A percentile compares a stretch with the other conserved stretches of the same genome.
Evolutionary conservation across 257 asterid species (phyloP).

Genomic region (Hygrophila difformis): DNA sequence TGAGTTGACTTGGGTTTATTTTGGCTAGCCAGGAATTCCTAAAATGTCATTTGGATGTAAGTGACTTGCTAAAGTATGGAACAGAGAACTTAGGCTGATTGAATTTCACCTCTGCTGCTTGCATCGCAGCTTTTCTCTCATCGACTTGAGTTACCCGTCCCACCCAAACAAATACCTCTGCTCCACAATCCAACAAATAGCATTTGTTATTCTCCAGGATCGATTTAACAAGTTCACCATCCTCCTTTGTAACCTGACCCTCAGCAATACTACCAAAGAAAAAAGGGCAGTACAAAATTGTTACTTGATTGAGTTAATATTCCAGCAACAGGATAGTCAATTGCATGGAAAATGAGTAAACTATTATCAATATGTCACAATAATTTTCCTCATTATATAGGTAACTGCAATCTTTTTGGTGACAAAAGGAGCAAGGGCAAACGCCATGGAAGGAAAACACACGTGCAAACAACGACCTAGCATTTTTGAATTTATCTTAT

Average conservation of each 20-base stretch:
- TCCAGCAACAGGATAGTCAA: neutral
- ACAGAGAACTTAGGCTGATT: conserved; percentile 7
- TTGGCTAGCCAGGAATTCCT: conserved; percentile 82
- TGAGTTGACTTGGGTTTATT: conserved; percentile 85
- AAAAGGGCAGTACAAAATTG: neutral
- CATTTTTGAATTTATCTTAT: too few species aligned
- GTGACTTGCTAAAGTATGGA: conserved; percentile 6
- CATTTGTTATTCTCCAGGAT: conserved; percentile 81
- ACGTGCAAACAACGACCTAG: too few species aligned
- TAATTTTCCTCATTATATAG: too few species aligned
- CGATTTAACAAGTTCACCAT: conserved; percentile 86
- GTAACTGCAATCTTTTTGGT: too few species aligned
- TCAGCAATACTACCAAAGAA: conserved; percentile 49
- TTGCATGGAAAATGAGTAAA: neutral
- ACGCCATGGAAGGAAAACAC: too few species aligned
- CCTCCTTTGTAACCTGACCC: conserved; percentile 57
- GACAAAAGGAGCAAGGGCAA: too few species aligned
- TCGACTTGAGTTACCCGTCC: conserved; percentile 98
- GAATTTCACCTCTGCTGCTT: conserved; percentile 72
- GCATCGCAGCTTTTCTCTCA: conserved; percentile 84
- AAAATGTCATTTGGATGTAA: conserved; percentile 22
- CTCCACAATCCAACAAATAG: conserved; percentile 89
- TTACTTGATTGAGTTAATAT: neutral
- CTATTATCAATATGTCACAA: too few species aligned
- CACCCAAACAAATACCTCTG: conserved; percentile 95